A percentile compares a stretch with the other conserved stretches of the same genome.
phyloP scores from a whole-genome alignment of 768 basidiomycete species.

The Rhizopogon vesiculosus region DNA sequence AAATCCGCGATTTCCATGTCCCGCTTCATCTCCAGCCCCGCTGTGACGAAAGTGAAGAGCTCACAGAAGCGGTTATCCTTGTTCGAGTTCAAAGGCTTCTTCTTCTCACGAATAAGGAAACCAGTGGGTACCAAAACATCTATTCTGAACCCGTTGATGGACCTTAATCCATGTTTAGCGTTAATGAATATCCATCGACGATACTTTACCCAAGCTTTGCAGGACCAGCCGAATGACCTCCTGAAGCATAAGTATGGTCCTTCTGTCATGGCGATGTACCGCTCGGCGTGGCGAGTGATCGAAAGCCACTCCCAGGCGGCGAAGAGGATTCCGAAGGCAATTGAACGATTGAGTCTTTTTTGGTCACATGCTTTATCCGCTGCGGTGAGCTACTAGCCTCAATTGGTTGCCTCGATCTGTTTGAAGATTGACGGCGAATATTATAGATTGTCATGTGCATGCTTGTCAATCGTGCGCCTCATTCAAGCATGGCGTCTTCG shows the following conservation, averaged over 20 bases:
- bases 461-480: conserved; percentile 45
- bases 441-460: conserved; percentile 56
- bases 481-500: conserved; percentile 40
- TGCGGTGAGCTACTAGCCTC: conserved; percentile 38
- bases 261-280: conserved; percentile 69
- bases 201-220: conserved; percentile 64
- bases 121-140: conserved; percentile 28
- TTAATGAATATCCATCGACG: conserved; percentile 62
- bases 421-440: neutral
- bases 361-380: conserved; percentile 69
- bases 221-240: conserved; percentile 52
- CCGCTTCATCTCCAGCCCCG: conserved; percentile 42
- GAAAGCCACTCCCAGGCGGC: conserved; percentile 43
- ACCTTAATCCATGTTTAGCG: conserved; percentile 28
- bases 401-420: neutral
- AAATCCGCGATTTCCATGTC: conserved; percentile 55
- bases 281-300: conserved; percentile 65
- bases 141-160: neutral
- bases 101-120: conserved; percentile 44
- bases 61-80: conserved; percentile 11
- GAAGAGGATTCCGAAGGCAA: conserved; percentile 32
- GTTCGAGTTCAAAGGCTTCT: conserved; percentile 38
- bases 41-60: conserved; percentile 15
- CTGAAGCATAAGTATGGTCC: conserved; percentile 59
- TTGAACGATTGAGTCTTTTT: conserved; percentile 43